Base-by-base conservation (phyloP, 1,284 basidiomycete species). In the Takashimella tepidaria region DNA sequence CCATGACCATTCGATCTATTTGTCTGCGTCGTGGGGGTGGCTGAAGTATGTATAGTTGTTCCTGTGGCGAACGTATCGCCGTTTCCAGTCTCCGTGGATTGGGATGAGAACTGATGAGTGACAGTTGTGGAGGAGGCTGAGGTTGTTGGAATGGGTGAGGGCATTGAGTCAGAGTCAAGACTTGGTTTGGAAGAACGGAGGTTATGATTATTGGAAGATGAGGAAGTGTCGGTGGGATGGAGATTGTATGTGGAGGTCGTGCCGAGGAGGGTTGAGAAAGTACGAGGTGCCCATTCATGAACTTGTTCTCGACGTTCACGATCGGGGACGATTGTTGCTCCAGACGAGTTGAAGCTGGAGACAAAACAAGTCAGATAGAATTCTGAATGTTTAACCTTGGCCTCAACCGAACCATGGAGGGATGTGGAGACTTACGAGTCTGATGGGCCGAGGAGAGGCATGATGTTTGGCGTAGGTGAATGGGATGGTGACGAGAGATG, bases 341-440 rank as follows among this genome's bases (percentile, higher is more conserved):
- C 57, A 4, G 62, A 64, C 51, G 62, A 64, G 60, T 64, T 64
- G 62, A 64, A 64, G 46, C 62, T 63, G 49, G 22, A 20, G 26
- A 31, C n/a, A n/a, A n/a, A n/a, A n/a, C n/a, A n/a, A n/a, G n/a
- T n/a, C n/a, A n/a, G n/a, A n/a, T n/a, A n/a, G n/a, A n/a, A n/a
- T n/a, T n/a, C n/a, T n/a, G n/a, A n/a, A n/a, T n/a, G n/a, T n/a
- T n/a, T n/a, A n/a, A n/a, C n/a, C n/a, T n/a, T n/a, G n/a, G n/a
- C n/a, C n/a, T n/a, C n/a, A n/a, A n/a, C n/a, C n/a, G n/a, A n/a
- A n/a, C n/a, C n/a, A n/a, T n/a, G 31, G 16, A 16, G 31, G 8
- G 31, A 37, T 16, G 31, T 37, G 31, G 16, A 8, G 31, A 37
- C 31, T 8, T 37, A 37, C 31, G 31, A 37, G 31, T 37, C 31